These are phyloP conservation scores for Trypanosoma congolense DNA, from an alignment of 208 protist genomes.

Conservation along the genomic window DNA sequence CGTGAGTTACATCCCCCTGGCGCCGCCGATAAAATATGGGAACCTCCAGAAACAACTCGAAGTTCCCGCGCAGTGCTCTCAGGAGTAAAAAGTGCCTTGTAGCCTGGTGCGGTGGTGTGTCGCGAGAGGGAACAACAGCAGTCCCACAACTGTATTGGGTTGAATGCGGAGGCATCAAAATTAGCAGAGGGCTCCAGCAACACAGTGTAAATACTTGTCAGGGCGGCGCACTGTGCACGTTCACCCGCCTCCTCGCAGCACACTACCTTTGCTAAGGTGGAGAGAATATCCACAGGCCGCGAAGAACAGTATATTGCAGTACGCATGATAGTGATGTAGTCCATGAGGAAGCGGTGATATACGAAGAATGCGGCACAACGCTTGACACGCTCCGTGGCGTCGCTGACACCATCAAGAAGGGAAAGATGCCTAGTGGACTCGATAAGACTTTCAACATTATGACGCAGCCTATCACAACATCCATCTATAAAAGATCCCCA, in stretches of 20 bases:
- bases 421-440: slow-evolving; percentile 20
- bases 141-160: slow-evolving; percentile 36
- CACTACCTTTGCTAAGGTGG: slow-evolving; percentile 53
- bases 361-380: slow-evolving; percentile 37
- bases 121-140: slow-evolving; percentile 30
- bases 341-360: slow-evolving; percentile 50
- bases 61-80: slow-evolving; percentile 23
- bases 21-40: slow-evolving; percentile 21
- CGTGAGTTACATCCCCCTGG: slow-evolving; percentile 2
- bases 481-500: slow-evolving; percentile 23
- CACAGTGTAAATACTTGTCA: slow-evolving; percentile 40
- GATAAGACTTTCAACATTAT: slow-evolving; percentile 24
- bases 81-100: slow-evolving; percentile 27
- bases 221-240: slow-evolving; percentile 34
- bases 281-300: slow-evolving; percentile 29
- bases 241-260: slow-evolving; percentile 40
- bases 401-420: slow-evolving; percentile 6
- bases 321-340: slow-evolving; percentile 45
- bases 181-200: slow-evolving; percentile 12
- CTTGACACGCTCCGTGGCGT: slow-evolving; percentile 42
- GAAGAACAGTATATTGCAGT: slow-evolving; percentile 32
- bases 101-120: slow-evolving; percentile 10
- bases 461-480: slow-evolving; percentile 13
- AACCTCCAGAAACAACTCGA: slow-evolving; percentile 32
- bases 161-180: slow-evolving; percentile 18